A percentile compares a stretch with the other conserved stretches of the same genome.
Conservation (phyloP, 2,329 filamentous ascomycete genomes). For the Pezicula carpinea region DNA sequence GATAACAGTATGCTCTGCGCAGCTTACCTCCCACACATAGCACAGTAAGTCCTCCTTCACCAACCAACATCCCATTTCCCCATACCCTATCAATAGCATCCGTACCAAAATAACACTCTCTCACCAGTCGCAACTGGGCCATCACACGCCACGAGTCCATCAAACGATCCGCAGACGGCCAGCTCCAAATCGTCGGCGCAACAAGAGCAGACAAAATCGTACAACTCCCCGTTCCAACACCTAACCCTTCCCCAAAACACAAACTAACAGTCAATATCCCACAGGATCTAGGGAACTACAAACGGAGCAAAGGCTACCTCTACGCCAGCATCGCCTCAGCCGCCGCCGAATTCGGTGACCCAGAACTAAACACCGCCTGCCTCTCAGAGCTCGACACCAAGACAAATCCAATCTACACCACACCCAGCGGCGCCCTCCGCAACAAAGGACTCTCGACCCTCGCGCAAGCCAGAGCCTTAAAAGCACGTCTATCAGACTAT, state of each 20-base stretch:
- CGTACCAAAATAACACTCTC: not conserved
- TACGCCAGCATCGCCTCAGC: not conserved
- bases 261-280: no score
- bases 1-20: slow-evolving; percentile 1
- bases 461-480: slow-evolving; percentile 1
- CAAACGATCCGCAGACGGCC: slow-evolving; percentile 2
- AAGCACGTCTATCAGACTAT: not conserved
- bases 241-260: not conserved
- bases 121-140: slow-evolving; percentile 4
- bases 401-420: slow-evolving; percentile 1
- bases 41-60: not conserved
- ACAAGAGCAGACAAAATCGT: slow-evolving; percentile 12
- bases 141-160: slow-evolving; percentile 2
- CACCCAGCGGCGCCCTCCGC: slow-evolving; percentile 1
- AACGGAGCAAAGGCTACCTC: slow-evolving; percentile 1
- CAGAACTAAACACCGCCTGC: slow-evolving; percentile 1
- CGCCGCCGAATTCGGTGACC: slow-evolving; percentile 11
- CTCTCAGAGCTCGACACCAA: slow-evolving; percentile 5
- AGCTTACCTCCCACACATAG: slow-evolving; percentile 6
- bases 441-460: slow-evolving; percentile 7
- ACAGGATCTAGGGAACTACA: slow-evolving; percentile 14
- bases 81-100: no score
- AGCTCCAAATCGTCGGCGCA: slow-evolving; percentile 2
- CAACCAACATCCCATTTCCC: no score
- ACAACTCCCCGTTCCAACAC: not conserved